Conservation (phyloP, 2,329 filamentous ascomycete species). For the Nannizziopsis arthrosporioides region DNA sequence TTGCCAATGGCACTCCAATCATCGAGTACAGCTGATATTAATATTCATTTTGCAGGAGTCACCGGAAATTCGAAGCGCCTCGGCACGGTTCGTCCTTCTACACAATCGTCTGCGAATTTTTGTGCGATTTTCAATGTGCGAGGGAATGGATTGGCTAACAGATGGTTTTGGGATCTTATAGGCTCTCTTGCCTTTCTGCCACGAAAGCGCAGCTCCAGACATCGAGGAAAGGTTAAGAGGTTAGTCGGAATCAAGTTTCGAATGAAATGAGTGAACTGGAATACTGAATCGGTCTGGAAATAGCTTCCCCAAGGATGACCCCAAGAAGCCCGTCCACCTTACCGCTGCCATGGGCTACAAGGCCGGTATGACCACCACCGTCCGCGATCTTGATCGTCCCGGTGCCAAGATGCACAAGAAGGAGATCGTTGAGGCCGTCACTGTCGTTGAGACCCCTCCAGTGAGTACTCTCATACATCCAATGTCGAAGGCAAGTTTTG, state of each 20-base stretch:
- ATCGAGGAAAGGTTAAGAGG: conserved; percentile 98
- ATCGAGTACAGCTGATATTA: not conserved
- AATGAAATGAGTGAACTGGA: not conserved
- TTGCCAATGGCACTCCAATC: not conserved
- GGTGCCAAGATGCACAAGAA: conserved; percentile 99
- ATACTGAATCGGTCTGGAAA: conserved; percentile 23
- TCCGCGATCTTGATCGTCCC: conserved; percentile 96
- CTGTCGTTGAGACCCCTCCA: conserved; percentile 84
- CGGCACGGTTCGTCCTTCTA: conserved; percentile 68
- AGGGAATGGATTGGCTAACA: conserved; percentile 7
- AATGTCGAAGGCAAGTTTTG: not conserved
- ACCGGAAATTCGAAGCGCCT: conserved; percentile 71
- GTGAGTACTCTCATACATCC: conserved; percentile 41
- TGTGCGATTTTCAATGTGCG: conserved; percentile 11
- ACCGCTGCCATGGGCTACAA: conserved; percentile 99
- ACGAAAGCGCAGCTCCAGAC: conserved; percentile 83
- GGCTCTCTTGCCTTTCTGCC: conserved; percentile 73
- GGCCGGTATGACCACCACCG: conserved; percentile 99
- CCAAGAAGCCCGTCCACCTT: conserved; percentile 98
- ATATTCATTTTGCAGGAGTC: conserved; percentile 33
- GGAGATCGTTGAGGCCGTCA: conserved; percentile 82
- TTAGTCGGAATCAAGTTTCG: conserved; percentile 41
- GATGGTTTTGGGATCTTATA: conserved; percentile 20
- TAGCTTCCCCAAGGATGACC: conserved; percentile 99
- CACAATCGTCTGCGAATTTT: conserved; percentile 43